Evolutionary conservation across 139 green algal species (phyloP), one percentile per base, ranked within the genome.

Genomic region (Micractinium conductrix): DNA sequence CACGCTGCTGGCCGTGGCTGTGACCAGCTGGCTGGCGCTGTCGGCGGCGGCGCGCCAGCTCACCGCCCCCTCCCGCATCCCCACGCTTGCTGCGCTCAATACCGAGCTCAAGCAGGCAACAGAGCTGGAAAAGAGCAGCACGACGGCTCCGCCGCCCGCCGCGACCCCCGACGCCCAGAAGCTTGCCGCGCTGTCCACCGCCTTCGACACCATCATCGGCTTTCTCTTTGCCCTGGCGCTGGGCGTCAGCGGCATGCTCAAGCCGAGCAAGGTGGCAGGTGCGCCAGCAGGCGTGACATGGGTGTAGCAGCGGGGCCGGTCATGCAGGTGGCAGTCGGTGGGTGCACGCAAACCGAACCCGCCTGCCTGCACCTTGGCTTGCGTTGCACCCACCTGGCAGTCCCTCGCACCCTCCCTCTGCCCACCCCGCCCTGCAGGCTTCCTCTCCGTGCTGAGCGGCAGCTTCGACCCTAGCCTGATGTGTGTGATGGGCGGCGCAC

Each of bases 401-500:
- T 21, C 53, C 26, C 2, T 62, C 26, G 8, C 53, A 16, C 53
- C 53, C 53, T 62, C 8, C 10, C 53, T 22, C 2, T 21, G 26
- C 53, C 53, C 53, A 21, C 65, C 33, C 28, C 33, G 16, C 37
- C 62, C 19, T 44, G 65, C 70, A 78, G 74, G 74, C 35, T 81
- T 81, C 89, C 76, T 82, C 38, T 43, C 24, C 28, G 55, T 71
- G 26, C 79, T 80, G 28, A 65, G 28, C 86, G 73, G 87, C 42
- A 87, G 33, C 0, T 87, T 83, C 65, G 95, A 98, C 78, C 84
- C 86, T 30, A 88, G 84, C 0, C 89, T 98, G 35, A 76, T 87
- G 21, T 92, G 94, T 60, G 93, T 97, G 3, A 98, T 98, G 94
- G 95, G 80, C 17, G 89, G 87, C 10, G 95, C 94, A 7, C 83